phyloP scores from a whole-genome alignment of 805 yeast species.

The Gaillardinia entomophila region DNA sequence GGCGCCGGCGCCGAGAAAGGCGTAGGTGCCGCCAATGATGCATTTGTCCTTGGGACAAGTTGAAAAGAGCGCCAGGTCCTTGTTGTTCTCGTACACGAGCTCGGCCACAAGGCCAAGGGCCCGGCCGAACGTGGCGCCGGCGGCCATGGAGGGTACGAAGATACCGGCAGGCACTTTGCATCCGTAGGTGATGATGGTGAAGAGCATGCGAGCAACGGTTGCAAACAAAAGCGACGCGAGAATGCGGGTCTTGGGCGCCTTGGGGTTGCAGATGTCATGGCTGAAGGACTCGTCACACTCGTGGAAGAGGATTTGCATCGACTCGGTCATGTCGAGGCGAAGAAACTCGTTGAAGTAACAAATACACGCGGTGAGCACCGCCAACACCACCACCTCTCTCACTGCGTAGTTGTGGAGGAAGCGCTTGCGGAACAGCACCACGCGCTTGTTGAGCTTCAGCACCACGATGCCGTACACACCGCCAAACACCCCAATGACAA shows the following conservation, averaged over 20 bases:
- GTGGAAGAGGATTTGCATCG: slow-evolving; percentile 84
- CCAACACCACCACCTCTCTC: slow-evolving; percentile 64
- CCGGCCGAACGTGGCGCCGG: slow-evolving; percentile 93
- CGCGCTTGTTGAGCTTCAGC: slow-evolving; percentile 67
- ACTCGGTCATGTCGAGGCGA: slow-evolving; percentile 87
- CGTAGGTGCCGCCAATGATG: slow-evolving; percentile 91
- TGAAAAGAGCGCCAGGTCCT: slow-evolving; percentile 28
- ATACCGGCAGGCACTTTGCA: slow-evolving; percentile 97
- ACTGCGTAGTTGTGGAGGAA: slow-evolving; percentile 55
- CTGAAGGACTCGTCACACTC: slow-evolving; percentile 58
- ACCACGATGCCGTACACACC: slow-evolving; percentile 84
- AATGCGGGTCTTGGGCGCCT: slow-evolving; percentile 23
- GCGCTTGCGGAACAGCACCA: slow-evolving; percentile 70
- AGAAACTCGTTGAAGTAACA: slow-evolving; percentile 83
- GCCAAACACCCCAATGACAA: slow-evolving; percentile 81
- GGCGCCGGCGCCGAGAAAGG: slow-evolving; percentile 94
- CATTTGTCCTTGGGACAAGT: slow-evolving; percentile 39
- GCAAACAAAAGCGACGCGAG: slow-evolving; percentile 60
- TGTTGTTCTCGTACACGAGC: slow-evolving; percentile 20
- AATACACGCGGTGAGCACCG: slow-evolving; percentile 65
- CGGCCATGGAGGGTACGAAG: slow-evolving; percentile 94
- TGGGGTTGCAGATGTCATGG: slow-evolving; percentile 34
- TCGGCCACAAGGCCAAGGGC: slow-evolving; percentile 75
- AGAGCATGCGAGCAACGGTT: slow-evolving; percentile 59
- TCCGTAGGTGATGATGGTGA: slow-evolving; percentile 85